Conservation (phyloP, 805 yeast species). For the Zygoascus flipseniorum region DNA sequence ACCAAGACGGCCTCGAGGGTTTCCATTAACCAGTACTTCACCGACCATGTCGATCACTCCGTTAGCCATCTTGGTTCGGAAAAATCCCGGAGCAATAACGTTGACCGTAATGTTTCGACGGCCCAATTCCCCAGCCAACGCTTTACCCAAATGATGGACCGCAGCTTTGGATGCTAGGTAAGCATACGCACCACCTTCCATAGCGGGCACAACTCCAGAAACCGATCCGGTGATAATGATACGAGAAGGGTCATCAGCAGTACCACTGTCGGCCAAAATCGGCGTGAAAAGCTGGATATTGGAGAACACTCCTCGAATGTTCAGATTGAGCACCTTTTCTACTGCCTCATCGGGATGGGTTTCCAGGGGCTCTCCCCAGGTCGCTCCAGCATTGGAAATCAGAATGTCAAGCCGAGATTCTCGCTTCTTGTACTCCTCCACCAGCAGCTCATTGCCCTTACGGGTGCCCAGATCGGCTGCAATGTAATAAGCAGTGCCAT, state of each 20-base stretch:
- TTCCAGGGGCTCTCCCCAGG: constrained; percentile 64
- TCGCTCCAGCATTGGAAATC: constrained; percentile 71
- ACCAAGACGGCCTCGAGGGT: constrained; percentile 62
- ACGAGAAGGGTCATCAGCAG: constrained; percentile 52
- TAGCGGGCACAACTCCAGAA: constrained; percentile 41
- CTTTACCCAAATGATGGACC: constrained; percentile 56
- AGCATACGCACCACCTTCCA: constrained; percentile 52
- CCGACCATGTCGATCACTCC: constrained; percentile 49
- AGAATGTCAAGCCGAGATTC: constrained; percentile 48
- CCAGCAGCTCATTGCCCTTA: constrained; percentile 40
- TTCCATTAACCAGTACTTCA: constrained; percentile 41
- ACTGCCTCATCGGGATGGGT: constrained; percentile 54
- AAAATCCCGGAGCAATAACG: constrained; percentile 67
- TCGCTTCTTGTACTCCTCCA: constrained; percentile 31
- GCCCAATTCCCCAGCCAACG: constrained; percentile 58
- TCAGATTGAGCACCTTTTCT: constrained; percentile 54
- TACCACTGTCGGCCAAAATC: constrained; percentile 44
- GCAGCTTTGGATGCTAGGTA: constrained; percentile 71
- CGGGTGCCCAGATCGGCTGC: constrained; percentile 50
- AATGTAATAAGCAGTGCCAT: constrained; percentile 36
- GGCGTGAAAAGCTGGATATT: constrained; percentile 58
- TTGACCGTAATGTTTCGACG: constrained; percentile 61
- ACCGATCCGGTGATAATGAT: constrained; percentile 60
- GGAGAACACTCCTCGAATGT: constrained; percentile 59
- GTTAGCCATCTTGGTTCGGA: constrained; percentile 66